Conservation (phyloP, 208 protist species). For the Leishmania gerbilli region DNA sequence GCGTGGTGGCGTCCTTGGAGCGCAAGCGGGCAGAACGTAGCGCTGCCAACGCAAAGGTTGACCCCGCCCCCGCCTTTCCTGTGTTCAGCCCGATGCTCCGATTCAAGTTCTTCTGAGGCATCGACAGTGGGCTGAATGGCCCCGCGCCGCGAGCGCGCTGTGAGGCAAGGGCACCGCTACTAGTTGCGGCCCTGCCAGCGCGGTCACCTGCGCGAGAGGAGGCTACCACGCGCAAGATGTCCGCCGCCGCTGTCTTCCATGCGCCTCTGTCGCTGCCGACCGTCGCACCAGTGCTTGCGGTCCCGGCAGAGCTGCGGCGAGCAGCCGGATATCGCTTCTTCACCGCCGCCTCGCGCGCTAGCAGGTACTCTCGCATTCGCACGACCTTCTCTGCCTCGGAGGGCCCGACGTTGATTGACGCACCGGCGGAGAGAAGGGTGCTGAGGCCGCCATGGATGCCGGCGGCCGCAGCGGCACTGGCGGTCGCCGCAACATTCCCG, state of each 20-base stretch:
- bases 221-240: neutral
- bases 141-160: neutral
- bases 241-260: neutral
- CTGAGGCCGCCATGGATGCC: conserved; percentile 16
- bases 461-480: neutral
- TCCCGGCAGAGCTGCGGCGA: conserved; percentile 6
- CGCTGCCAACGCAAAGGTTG: conserved; percentile 3
- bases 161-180: neutral
- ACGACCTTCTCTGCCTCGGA: conserved; percentile 7
- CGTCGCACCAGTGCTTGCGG: neutral
- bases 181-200: neutral
- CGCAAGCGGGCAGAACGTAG: conserved; percentile 21
- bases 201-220: neutral
- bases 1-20: conserved; percentile 11
- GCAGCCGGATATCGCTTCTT: conserved; percentile 10
- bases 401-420: neutral
- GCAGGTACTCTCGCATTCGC: conserved; percentile 16
- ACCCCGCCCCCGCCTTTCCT: conserved; percentile 6
- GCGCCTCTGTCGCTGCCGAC: neutral
- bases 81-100: conserved; percentile 12
- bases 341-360: conserved; percentile 21
- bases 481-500: neutral
- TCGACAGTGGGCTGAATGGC: conserved; percentile 7
- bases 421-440: conserved; percentile 19
- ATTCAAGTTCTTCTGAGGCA: conserved; percentile 21